Evolutionary conservation across 306 rosid species (phyloP).

Genomic region (Lithocarpus polystachyus): DNA sequence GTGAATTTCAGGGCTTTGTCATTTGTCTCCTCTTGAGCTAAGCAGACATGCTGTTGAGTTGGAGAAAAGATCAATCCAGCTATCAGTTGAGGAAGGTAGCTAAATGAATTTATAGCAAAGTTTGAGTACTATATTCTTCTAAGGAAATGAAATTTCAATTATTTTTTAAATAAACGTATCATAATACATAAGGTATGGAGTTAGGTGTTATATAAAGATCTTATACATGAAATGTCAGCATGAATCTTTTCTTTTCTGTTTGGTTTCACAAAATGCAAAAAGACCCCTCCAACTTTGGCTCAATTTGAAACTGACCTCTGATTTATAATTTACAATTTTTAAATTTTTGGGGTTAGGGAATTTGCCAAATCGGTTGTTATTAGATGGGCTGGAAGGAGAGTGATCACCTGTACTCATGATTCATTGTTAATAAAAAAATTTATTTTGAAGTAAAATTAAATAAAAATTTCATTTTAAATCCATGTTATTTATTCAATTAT

Average conservation of each 20-base stretch:
- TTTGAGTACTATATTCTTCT: neutral
- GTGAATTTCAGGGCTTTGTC: constrained; percentile 28
- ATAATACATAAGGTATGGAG: neutral
- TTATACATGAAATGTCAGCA: neutral
- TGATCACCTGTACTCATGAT: too few relatives aligned
- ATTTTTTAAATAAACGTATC: neutral
- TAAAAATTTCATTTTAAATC: too few relatives aligned
- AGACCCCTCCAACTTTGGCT: too few relatives aligned
- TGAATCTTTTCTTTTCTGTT: neutral
- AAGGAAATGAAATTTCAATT: neutral
- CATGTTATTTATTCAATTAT: too few relatives aligned
- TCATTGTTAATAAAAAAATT: too few relatives aligned
- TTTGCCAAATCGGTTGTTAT: too few relatives aligned
- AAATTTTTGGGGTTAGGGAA: too few relatives aligned
- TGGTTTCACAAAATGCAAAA: too few relatives aligned
- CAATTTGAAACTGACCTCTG: too few relatives aligned
- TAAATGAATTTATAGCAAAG: neutral
- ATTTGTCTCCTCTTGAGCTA: constrained; percentile 40
- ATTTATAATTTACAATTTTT: too few relatives aligned
- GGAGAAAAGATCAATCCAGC: constrained; percentile 50
- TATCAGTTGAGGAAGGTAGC: constrained; percentile 52
- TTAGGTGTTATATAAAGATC: neutral
- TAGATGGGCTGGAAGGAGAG: too few relatives aligned
- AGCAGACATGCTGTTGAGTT: constrained; percentile 46
- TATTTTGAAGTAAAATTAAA: too few relatives aligned